Conservation (phyloP, 192 early-diverging fungal genomes). For the Entomortierella beljakovae region DNA sequence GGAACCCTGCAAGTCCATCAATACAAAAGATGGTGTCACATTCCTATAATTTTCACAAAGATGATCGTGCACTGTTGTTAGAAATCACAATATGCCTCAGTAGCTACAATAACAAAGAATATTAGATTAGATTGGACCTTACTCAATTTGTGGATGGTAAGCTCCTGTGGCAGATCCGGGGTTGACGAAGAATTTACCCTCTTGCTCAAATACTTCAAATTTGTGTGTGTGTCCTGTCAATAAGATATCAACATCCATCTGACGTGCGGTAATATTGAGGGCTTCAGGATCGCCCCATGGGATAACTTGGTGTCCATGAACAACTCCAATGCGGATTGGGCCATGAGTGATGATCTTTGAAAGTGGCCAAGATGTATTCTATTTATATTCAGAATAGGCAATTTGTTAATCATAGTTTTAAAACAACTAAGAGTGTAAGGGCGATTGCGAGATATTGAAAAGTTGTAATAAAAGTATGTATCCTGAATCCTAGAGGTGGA, state of each 20-base stretch:
- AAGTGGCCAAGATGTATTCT: constrained; percentile 67
- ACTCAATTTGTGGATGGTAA: constrained; percentile 63
- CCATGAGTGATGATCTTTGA: constrained; percentile 76
- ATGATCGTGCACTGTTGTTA: constrained; percentile 10
- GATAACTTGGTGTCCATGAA: constrained; percentile 91
- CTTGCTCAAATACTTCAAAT: constrained; percentile 92
- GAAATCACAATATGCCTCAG: not conserved
- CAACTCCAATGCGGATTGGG: constrained; percentile 74
- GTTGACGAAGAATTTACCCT: constrained; percentile 94
- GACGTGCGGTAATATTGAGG: constrained; percentile 80
- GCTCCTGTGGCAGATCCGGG: constrained; percentile 97
- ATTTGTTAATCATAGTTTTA: too few relatives aligned
- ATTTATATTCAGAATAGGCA: constrained; percentile 8
- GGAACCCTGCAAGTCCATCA: constrained; percentile 91
- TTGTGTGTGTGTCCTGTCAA: constrained; percentile 90
- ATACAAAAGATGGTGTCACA: constrained; percentile 89
- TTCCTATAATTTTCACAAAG: constrained; percentile 56
- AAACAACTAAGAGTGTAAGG: too few relatives aligned
- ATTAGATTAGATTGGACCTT: constrained; percentile 2
- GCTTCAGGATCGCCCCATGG: constrained; percentile 83
- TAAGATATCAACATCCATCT: constrained; percentile 93
- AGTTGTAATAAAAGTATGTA: too few relatives aligned
- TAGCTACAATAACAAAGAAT: not conserved
- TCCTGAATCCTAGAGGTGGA: too few relatives aligned
- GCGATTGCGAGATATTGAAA: not conserved